Evolutionary conservation across 495 filamentous ascomycete species (phyloP).

Genomic region (Tuber melanosporum): DNA sequence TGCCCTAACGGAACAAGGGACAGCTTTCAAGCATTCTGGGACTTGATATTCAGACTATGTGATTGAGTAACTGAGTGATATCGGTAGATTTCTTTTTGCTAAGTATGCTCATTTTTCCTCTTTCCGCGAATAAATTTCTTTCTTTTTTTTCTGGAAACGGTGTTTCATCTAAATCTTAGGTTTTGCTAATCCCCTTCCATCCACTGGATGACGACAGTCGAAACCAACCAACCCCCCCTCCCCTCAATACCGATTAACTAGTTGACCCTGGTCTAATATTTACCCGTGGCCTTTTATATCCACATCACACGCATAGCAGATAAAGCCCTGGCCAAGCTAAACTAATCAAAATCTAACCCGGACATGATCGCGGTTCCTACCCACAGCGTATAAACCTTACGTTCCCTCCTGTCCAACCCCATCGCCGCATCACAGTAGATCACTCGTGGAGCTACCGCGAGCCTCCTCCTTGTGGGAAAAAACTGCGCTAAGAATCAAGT

Average conservation of each 20-base stretch:
- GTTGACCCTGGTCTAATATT: background rate
- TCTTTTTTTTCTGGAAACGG: background rate
- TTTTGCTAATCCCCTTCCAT: background rate
- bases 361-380: background rate
- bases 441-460: background rate
- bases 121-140: background rate
- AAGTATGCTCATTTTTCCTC: slow-evolving; percentile 4
- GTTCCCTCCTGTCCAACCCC: background rate
- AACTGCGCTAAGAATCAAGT: background rate
- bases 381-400: background rate
- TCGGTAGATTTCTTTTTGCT: background rate
- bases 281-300: background rate
- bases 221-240: background rate
- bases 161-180: background rate
- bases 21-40: background rate
- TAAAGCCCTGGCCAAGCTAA: background rate
- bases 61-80: background rate
- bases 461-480: background rate
- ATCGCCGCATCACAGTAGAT: background rate
- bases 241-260: background rate
- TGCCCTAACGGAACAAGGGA: background rate
- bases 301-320: background rate
- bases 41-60: background rate
- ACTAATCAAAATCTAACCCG: background rate
- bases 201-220: background rate